Evolutionary conservation across 1,139 yeast species (phyloP), one percentile per base, ranked within the genome.

Genomic region (Hyphopichia fennica): DNA sequence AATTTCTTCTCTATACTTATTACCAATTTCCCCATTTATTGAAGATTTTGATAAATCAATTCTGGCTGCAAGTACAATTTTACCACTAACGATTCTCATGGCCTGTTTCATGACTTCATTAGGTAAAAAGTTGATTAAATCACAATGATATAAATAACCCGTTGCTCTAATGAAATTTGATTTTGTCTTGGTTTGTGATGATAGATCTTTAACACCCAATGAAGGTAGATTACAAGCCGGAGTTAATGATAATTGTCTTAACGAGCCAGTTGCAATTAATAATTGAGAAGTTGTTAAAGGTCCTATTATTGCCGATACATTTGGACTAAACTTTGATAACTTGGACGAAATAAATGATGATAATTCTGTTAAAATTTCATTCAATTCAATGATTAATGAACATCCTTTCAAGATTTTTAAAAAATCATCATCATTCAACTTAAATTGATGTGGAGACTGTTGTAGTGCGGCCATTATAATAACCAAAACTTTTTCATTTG

Each of bases 211-310:
- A 15, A 82, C 80, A 0, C 97, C 97, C 32, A 89, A 60, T 0
- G 95, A 79, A 0, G 96, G 83, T 8, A 93, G 57, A 57, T 93
- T 93, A 51, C 97, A 87, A 4, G 96, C 76, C 0, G 97, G 96
- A 0, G 89, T 81, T 30, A 67, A 65, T 3, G 91, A 81, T 13
- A 93, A 63, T 11, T 80, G 84, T n/a, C 68, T 67, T 11, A 93
- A 60, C 0, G 96, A 90, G 1, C 96, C 95, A 0, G 81, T 69
- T 18, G 79, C 74, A 1, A 89, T 79, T 35, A 93, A 63, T 11
- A 93, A 63, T 53, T 86, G 90, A 0, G 96, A 84, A 0, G 96
- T 81, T 0, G 88, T 78, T 3, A 78, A 69, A 0, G 95, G 70
- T 0, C 96, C 96, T 3, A 93, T 72, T 8, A 93, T 67, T 1